Evolutionary conservation across 2,329 filamentous ascomycete genomes (phyloP).

Genomic region (Aureobasidium lini): DNA sequence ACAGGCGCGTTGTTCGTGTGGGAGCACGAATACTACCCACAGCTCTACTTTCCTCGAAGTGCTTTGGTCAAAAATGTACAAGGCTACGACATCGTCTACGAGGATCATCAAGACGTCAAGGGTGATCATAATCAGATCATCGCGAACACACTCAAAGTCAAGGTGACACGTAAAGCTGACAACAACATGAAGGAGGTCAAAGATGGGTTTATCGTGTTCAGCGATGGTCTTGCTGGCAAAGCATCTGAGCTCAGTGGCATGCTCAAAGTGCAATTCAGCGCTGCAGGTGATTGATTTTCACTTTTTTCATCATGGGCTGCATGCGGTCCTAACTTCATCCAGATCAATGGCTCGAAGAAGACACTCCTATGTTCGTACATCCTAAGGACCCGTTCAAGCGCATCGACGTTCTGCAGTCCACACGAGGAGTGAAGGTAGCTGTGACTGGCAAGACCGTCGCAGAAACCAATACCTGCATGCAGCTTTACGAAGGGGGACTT

Average conservation of each 20-base stretch:
- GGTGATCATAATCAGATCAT: conserved; percentile 17
- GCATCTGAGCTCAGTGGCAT: conserved; percentile 3
- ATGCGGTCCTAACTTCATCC: background rate
- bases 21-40: conserved; percentile 43
- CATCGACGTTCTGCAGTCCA: conserved; percentile 52
- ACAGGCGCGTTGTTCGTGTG: conserved; percentile 29
- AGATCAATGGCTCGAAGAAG: conserved; percentile 52
- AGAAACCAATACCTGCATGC: conserved; percentile 38
- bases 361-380: conserved; percentile 52
- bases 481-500: conserved; percentile 55
- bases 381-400: conserved; percentile 62
- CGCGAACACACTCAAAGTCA: conserved; percentile 21
- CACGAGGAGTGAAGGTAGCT: conserved; percentile 45
- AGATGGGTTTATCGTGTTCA: conserved; percentile 28
- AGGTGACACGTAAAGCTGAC: conserved; percentile 12
- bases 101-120: conserved; percentile 20
- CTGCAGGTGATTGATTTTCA: conserved; percentile 9
- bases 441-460: conserved; percentile 42
- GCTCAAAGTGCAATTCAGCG: conserved; percentile 15
- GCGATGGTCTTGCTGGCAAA: conserved; percentile 11
- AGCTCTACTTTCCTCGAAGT: conserved; percentile 29
- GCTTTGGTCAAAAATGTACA: conserved; percentile 12
- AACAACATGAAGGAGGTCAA: background rate
- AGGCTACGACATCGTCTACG: conserved; percentile 2
- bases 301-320: no score